These are phyloP conservation scores for Macrophomina phaseolina DNA, from an alignment of 2,329 filamentous ascomycete genomes.

Conservation along the genomic window DNA sequence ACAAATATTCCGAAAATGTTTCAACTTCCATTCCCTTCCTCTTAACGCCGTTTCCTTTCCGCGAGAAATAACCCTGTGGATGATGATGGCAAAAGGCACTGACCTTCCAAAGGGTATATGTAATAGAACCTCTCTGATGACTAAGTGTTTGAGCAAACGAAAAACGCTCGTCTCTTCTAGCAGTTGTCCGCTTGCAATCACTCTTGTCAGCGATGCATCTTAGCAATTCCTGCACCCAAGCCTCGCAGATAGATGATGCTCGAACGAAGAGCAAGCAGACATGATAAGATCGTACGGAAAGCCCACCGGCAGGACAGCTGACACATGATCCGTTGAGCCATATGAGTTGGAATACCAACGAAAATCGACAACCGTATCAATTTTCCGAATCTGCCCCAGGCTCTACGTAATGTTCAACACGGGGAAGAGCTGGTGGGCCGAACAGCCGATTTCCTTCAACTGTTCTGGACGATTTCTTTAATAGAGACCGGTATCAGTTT, in stretches of 20 bases:
- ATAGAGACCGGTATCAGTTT: conserved; percentile 59
- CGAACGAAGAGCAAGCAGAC: too few relatives aligned
- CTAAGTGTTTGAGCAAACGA: too few relatives aligned
- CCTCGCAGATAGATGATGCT: too few relatives aligned
- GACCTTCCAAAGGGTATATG: neutral
- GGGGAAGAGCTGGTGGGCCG: neutral
- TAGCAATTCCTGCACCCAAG: too few relatives aligned
- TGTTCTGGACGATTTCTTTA: conserved; percentile 49
- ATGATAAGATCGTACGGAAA: neutral
- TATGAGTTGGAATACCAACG: neutral
- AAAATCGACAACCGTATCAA: neutral
- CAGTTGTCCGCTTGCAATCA: too few relatives aligned
- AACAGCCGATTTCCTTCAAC: conserved; percentile 34
- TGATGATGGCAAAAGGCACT: neutral
- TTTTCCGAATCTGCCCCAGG: neutral
- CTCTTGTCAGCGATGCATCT: too few relatives aligned
- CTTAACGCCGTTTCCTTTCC: neutral
- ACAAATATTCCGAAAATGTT: neutral
- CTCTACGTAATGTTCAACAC: too few relatives aligned
- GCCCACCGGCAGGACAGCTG: neutral
- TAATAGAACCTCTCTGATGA: too few relatives aligned
- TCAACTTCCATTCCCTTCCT: neutral
- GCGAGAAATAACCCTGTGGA: neutral
- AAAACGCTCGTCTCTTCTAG: too few relatives aligned
- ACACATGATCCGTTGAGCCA: neutral